phyloP scores from a whole-genome alignment of 176 grass and related monocot species.

The Secale cereale region DNA sequence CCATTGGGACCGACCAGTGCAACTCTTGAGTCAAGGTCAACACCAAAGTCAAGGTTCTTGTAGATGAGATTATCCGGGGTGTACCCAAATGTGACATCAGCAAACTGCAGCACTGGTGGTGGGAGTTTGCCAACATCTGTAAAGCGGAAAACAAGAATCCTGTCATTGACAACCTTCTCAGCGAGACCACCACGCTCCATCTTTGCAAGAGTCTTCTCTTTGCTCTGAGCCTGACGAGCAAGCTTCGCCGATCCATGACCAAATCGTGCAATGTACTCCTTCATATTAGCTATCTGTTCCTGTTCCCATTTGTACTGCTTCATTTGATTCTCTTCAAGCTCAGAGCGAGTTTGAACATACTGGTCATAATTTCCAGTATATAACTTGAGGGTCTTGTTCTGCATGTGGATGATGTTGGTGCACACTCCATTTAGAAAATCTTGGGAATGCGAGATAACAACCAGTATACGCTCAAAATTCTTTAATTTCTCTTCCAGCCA shows the following conservation, averaged over 20 bases:
- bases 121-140: conserved; percentile 88
- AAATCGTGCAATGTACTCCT: conserved; percentile 98
- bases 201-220: conserved; percentile 95
- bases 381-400: conserved; percentile 80
- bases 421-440: conserved; percentile 94
- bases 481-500: conserved; percentile 88
- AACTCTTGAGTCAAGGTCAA: conserved; percentile 86
- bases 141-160: conserved; percentile 72
- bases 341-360: conserved; percentile 81
- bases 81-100: conserved; percentile 83
- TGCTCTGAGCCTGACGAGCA: conserved; percentile 90
- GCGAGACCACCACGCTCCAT: conserved; percentile 95
- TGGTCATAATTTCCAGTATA: conserved; percentile 94
- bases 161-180: conserved; percentile 71
- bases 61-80: conserved; percentile 77
- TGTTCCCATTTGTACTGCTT: conserved; percentile 99
- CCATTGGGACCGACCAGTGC: conserved; percentile 90
- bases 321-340: conserved; percentile 96
- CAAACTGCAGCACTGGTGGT: conserved; percentile 90
- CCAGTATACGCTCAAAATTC: conserved; percentile 83
- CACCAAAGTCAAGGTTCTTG: conserved; percentile 88
- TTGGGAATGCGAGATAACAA: conserved; percentile 87
- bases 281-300: conserved; percentile 91
- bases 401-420: conserved; percentile 99
- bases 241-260: conserved; percentile 97